Evolutionary conservation across 1,284 basidiomycete species (phyloP), one percentile per base, ranked within the genome.

Genomic region (Ustilago loliicola): DNA sequence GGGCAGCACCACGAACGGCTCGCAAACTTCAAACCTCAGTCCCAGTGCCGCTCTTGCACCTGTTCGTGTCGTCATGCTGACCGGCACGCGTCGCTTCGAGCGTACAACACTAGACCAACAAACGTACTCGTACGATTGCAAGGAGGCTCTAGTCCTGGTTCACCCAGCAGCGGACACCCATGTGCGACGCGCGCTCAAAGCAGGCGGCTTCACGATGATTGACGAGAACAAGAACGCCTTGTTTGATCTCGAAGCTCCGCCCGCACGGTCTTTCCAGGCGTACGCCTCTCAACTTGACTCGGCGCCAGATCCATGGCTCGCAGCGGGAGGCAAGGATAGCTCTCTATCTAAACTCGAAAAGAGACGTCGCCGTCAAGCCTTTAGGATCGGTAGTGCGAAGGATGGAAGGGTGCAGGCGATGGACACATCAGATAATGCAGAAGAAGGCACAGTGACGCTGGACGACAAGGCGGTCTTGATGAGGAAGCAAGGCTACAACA

Each of bases 401-500:
- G 25, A 11, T 2, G 23, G 19, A 1, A n/a, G 10, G 8, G 34
- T 42, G 17, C 40, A 45, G 6, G 60, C 15, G 21, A n/a, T 36
- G 51, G 32, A 30, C 4, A 30, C 47, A 2, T 40, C 51, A 19
- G 19, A 30, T 7, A 38, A 40, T 36, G 13, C 15, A 17, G 17
- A 9, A 23, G 13, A 21, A 2, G 17, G 17, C 0, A 3, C 30
- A 1, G 19, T 47, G 32, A 1, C 45, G n/a, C 47, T 74, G 48
- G 60, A 80, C 34, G 68, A 72, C 13, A 30, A 57, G 27, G 27
- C 50, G 3, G 25, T 47, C 13, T 9, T 61, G 58, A 42, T 19
- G 64, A 54, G 80, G 17, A 21, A 63, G 45, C 61, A 80, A 21
- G 85, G 83, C 7, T 85, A 66, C 66, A 85, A 85, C 55, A 62